Evolutionary conservation across 2,329 filamentous ascomycete species (phyloP).

Genomic region (Aspergillus fischeri): DNA sequence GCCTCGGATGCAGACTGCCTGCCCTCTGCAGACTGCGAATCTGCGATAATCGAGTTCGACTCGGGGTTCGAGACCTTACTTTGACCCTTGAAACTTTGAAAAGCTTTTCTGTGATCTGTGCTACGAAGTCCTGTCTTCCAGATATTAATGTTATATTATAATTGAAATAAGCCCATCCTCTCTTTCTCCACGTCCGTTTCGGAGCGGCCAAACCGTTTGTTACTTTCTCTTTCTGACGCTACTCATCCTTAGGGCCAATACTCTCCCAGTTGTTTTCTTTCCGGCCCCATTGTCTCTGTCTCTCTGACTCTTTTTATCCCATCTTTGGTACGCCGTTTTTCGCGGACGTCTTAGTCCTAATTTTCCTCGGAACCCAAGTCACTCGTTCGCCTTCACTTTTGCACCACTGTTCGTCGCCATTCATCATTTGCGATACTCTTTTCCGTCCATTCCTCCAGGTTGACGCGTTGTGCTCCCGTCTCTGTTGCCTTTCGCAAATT

Average conservation of each 20-base stretch:
- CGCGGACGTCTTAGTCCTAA: background rate
- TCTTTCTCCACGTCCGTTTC: background rate
- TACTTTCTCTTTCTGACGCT: background rate
- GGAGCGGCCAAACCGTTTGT: background rate
- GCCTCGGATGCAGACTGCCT: background rate
- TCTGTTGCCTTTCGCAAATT: background rate
- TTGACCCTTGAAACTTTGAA: background rate
- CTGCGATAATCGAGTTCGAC: background rate
- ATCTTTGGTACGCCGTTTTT: background rate
- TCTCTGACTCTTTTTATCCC: background rate
- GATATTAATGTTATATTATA: background rate
- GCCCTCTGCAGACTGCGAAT: background rate
- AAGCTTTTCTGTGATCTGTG: background rate
- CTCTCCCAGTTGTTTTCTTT: background rate
- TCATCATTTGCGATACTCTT: background rate
- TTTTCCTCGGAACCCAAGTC: background rate
- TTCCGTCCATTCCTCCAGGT: background rate
- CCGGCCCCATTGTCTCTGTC: background rate
- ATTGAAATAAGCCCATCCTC: constrained; percentile 1
- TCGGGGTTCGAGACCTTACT: constrained; percentile 1
- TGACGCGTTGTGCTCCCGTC: background rate
- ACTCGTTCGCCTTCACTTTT: constrained; percentile 9
- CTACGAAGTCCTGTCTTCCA: background rate
- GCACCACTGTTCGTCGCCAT: constrained; percentile 3
- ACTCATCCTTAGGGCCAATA: background rate